phyloP scores from a whole-genome alignment of 176 grass and related monocot species.

The Aegilops bicornis region DNA sequence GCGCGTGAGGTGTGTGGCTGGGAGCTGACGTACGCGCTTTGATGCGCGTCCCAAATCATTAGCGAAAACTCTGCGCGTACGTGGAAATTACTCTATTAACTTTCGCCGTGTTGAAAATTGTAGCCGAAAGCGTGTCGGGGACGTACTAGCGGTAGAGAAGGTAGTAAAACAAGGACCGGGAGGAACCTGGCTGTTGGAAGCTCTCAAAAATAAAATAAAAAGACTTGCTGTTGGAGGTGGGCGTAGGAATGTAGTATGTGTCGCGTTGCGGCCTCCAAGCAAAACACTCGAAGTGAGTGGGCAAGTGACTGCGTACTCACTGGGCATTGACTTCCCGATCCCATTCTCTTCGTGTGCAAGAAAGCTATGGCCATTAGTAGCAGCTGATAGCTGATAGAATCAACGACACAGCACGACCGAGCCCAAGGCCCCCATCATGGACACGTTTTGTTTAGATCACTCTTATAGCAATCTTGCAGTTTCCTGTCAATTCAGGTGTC shows the following conservation, averaged over 20 bases:
- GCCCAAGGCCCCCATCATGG: background rate
- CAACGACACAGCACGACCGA: background rate
- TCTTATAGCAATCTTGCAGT: background rate
- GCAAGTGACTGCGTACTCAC: background rate
- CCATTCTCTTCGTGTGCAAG: background rate
- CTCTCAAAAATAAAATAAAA: too few relatives aligned
- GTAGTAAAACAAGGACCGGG: background rate
- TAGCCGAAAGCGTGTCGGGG: background rate
- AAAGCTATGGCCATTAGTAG: background rate
- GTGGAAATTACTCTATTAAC: background rate
- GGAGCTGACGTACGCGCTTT: too few relatives aligned
- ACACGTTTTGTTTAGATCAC: background rate
- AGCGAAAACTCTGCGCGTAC: background rate
- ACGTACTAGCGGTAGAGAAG: background rate
- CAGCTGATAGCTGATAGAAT: background rate
- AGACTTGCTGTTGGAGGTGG: too few relatives aligned
- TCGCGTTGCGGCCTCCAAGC: too few relatives aligned
- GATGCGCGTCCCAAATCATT: too few relatives aligned
- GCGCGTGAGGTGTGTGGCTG: too few relatives aligned
- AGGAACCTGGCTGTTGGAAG: background rate
- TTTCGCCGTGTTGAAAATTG: background rate
- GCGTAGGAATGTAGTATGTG: too few relatives aligned
- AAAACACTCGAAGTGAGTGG: background rate
- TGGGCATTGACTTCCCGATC: background rate
- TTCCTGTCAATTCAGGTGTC: background rate